Conservation (phyloP, 108 stramenopile genomes). For the Fistulifera solaris region DNA sequence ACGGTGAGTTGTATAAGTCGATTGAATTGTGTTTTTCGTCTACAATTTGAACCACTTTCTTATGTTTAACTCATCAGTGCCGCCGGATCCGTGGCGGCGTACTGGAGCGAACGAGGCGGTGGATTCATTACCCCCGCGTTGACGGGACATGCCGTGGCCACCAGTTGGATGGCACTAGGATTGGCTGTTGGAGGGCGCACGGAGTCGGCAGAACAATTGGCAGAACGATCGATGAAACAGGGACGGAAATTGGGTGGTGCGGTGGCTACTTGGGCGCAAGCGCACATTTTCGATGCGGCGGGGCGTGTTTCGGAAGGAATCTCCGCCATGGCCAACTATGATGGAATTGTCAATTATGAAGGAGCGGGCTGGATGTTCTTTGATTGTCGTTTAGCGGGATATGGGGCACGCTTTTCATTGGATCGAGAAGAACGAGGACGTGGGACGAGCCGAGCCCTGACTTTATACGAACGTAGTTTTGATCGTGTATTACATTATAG, state of each 20-base stretch:
- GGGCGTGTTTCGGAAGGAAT: constrained; percentile 74
- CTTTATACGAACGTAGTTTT: constrained; percentile 67
- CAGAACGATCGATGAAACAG: constrained; percentile 32
- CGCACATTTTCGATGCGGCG: constrained; percentile 54
- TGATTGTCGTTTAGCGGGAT: constrained; percentile 58
- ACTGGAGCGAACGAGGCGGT: constrained; percentile 72
- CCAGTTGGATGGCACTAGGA: constrained; percentile 57
- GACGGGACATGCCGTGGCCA: constrained; percentile 55
- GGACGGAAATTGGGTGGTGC: constrained; percentile 50
- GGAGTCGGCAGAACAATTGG: constrained; percentile 52
- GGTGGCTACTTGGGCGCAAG: constrained; percentile 56
- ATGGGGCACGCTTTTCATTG: constrained; percentile 61
- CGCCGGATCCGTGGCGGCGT: constrained; percentile 60
- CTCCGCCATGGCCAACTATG: constrained; percentile 55
- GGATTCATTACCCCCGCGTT: constrained; percentile 37
- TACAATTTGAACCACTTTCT: not conserved
- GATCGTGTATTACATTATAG: constrained; percentile 52
- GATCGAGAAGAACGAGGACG: constrained; percentile 63
- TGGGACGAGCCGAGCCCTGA: constrained; percentile 42
- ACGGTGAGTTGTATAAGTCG: constrained; percentile 12
- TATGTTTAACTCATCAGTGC: constrained; percentile 12
- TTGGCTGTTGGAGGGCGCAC: constrained; percentile 47
- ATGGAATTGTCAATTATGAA: constrained; percentile 57
- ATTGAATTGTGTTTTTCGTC: not conserved
- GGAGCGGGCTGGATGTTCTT: constrained; percentile 57